Percentiles rank a stretch among this genome's conserved stretches.
Evolutionary conservation across 2,329 filamentous ascomycete species (phyloP).

Genomic region (Alternaria gaisen): DNA sequence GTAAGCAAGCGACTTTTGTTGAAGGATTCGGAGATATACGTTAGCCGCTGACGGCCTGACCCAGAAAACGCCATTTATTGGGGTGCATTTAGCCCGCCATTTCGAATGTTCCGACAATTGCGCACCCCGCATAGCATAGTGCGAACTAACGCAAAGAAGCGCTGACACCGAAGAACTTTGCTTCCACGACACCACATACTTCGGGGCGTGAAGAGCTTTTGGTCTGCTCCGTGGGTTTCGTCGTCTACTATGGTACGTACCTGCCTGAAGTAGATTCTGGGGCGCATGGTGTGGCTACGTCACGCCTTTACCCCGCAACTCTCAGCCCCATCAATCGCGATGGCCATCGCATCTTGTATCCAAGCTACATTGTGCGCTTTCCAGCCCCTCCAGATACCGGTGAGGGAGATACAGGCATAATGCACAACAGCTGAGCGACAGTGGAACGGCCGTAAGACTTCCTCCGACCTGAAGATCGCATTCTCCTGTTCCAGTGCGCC

Average conservation of each 20-base stretch:
- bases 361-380: background rate
- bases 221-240: background rate
- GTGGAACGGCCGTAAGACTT: background rate
- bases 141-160: conserved; percentile 12
- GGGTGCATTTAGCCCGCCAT: conserved; percentile 17
- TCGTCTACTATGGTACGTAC: background rate
- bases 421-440: background rate
- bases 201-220: background rate
- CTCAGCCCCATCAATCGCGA: background rate
- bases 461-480: background rate
- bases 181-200: conserved; percentile 3
- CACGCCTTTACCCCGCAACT: conserved; percentile 12
- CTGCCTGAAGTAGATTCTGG: background rate
- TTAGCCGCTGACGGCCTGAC: background rate
- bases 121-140: conserved; percentile 23
- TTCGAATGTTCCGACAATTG: conserved; percentile 20
- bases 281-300: background rate
- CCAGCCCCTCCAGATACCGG: background rate
- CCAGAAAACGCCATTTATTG: background rate
- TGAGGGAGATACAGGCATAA: background rate
- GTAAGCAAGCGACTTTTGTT: background rate
- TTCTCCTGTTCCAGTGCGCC: background rate
- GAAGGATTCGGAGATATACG: conserved; percentile 3
- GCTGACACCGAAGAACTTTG: conserved; percentile 17
- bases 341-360: background rate